A percentile compares a stretch with the other conserved stretches of the same genome.
These are phyloP conservation scores for Hydrangea macrophylla DNA, from an alignment of 148 eudicot species.

Conservation along the genomic window DNA sequence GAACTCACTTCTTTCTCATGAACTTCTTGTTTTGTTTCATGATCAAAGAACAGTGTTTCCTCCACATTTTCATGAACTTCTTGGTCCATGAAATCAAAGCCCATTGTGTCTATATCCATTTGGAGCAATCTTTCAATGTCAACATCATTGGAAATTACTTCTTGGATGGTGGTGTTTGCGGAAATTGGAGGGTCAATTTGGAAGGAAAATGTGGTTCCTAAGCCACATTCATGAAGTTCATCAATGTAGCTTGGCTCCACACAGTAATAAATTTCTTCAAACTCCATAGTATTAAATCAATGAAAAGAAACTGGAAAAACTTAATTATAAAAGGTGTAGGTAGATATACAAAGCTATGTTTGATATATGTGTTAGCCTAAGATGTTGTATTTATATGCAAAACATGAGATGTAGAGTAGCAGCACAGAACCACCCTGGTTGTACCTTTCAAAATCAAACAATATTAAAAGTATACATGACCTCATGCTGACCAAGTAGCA, in stretches of 20 bases:
- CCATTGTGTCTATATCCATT: constrained; percentile 17
- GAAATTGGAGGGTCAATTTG: constrained; percentile 10
- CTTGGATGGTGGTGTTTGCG: constrained; percentile 6
- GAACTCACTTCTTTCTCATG: neutral
- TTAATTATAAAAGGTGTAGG: too few species aligned
- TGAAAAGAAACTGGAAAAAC: neutral
- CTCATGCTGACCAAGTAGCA: neutral
- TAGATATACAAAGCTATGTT: neutral
- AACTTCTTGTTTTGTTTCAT: neutral
- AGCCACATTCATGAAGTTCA: constrained; percentile 9
- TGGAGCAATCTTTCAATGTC: constrained; percentile 20
- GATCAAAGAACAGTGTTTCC: neutral
- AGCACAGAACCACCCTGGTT: neutral
- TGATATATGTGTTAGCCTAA: neutral
- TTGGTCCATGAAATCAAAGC: constrained; percentile 8
- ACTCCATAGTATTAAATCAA: constrained; percentile 6
- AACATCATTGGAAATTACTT: constrained; percentile 7
- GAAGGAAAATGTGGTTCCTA: neutral
- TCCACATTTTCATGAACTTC: neutral
- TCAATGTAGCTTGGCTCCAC: constrained; percentile 1
- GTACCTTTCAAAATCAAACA: neutral
- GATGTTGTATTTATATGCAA: neutral
- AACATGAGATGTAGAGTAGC: neutral
- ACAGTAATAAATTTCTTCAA: constrained; percentile 4
- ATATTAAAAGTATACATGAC: neutral